Conservation (phyloP, 2,329 filamentous ascomycete genomes). For the Colletotrichum scovillei region DNA sequence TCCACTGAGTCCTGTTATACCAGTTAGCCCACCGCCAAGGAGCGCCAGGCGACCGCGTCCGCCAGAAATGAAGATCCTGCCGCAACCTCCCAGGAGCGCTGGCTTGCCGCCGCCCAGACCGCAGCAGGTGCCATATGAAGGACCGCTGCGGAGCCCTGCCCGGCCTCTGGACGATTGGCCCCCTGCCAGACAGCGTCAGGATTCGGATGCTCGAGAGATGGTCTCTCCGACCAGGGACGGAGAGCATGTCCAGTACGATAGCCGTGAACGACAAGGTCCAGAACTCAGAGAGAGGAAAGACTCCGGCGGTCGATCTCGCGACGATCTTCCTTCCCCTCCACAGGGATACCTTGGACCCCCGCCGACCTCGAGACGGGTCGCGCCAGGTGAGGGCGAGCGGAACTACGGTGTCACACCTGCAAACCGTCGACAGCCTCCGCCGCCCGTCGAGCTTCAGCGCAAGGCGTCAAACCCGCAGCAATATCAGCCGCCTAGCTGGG, state of each 20-base stretch:
- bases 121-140: conserved; percentile 23
- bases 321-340: not conserved
- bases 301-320: not conserved
- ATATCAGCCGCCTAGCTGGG: conserved; percentile 1
- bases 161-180: conserved; percentile 5
- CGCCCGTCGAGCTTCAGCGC: conserved; percentile 25
- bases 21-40: conserved; percentile 28
- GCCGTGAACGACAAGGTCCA: not conserved
- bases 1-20: not conserved
- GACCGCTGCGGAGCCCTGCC: conserved; percentile 14
- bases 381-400: conserved; percentile 32
- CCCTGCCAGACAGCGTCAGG: conserved; percentile 3
- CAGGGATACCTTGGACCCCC: conserved; percentile 31
- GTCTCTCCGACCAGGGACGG: not conserved
- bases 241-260: not conserved
- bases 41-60: conserved; percentile 32
- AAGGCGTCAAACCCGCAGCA: conserved; percentile 28
- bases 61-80: conserved; percentile 16
- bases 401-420: conserved; percentile 33
- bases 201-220: conserved; percentile 5
- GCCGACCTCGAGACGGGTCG: conserved; percentile 1
- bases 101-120: conserved; percentile 16
- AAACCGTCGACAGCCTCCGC: conserved; percentile 33
- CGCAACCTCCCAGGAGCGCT: not conserved
- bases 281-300: not conserved